Evolutionary conservation across 2,329 filamentous ascomycete genomes (phyloP).

Genomic region (Ophiocordyceps australis): DNA sequence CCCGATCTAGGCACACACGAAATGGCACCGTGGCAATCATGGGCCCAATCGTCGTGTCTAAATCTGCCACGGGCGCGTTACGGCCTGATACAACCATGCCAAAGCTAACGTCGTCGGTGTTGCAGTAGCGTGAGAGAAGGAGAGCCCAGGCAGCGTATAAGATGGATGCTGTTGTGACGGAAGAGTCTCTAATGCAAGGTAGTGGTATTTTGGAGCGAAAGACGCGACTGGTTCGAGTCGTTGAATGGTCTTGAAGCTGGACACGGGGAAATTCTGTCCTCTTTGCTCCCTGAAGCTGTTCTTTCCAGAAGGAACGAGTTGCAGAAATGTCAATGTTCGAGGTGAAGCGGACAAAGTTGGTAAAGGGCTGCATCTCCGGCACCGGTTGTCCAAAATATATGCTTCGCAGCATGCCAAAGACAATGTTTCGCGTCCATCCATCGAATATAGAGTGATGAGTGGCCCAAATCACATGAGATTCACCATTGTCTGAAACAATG

Average conservation of each 20-base stretch:
- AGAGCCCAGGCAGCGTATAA: constrained; percentile 10
- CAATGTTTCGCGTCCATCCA: constrained; percentile 7
- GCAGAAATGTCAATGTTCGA: not conserved
- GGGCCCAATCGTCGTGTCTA: constrained; percentile 7
- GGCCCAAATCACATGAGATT: constrained; percentile 6
- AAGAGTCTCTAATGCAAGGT: not conserved
- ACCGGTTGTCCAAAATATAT: constrained; percentile 1
- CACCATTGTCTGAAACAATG: not conserved
- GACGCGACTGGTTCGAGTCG: not conserved
- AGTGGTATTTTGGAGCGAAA: not conserved
- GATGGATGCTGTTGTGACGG: constrained; percentile 3
- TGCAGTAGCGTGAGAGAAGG: constrained; percentile 4
- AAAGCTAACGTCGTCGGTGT: constrained; percentile 7
- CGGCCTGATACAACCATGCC: constrained; percentile 8
- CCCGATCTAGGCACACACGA: constrained; percentile 1
- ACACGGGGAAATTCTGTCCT: constrained; percentile 1
- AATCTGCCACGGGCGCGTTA: constrained; percentile 5
- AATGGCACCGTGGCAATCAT: constrained; percentile 6
- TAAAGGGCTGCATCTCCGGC: constrained; percentile 1
- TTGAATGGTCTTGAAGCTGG: constrained; percentile 1
- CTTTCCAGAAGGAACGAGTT: constrained; percentile 2
- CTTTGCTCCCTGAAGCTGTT: constrained; percentile 2
- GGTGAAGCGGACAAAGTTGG: constrained; percentile 1
- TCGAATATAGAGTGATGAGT: constrained; percentile 10
- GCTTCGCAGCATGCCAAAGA: constrained; percentile 1